Base-by-base conservation (phyloP, 352 stramenopile genomes). In the Phytophthora ramorum region DNA sequence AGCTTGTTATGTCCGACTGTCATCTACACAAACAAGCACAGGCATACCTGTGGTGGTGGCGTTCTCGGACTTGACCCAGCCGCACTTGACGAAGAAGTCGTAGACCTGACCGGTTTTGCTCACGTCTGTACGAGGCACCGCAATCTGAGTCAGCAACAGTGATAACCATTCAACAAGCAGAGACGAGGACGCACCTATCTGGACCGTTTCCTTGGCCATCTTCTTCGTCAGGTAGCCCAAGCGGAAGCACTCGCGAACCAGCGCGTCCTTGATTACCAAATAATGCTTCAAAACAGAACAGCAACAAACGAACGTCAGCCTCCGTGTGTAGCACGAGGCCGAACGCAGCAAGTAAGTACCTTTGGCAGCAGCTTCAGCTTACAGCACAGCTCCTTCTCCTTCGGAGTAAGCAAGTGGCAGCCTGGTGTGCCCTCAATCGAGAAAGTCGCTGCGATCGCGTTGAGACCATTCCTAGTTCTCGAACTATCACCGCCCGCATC, bases 181-280 rank as follows among this genome's bases (percentile, higher is more conserved):
- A 17, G 12, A 46, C 17, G 6, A 3, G n/a, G 17, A 78, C 79
- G 35, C 63, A 96, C 86, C 88, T 63, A 99, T 95, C 67, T 98
- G 97, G 17, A 98, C 85, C 26, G 97, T 90, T 13, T 95, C 86
- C 63, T 90, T 91, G 19, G 87, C 85, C 45, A 80, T 88, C 49
- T 89, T 83, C 69, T 91, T 82, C 22, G 81, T 86, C 57, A 94
- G 52, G 63, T 95, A 85, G 40, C 89, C 81, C 49, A 93, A 70
- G 50, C 82, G 71, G 66, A 88, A 90, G 75, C 86, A 85, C 78
- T 97, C 82, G 69, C 90, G 88, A 72, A 99, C 91, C 14, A 99
- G 66, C 13, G 89, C 95, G 35, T 96, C 97, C 73, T 99, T 99
- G 55, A 98, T 97, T 57, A 98, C 86, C 46, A 98, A 70, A 76